Base-by-base conservation (phyloP, 495 filamentous ascomycete species). In the Talaromyces wortmannii region DNA sequence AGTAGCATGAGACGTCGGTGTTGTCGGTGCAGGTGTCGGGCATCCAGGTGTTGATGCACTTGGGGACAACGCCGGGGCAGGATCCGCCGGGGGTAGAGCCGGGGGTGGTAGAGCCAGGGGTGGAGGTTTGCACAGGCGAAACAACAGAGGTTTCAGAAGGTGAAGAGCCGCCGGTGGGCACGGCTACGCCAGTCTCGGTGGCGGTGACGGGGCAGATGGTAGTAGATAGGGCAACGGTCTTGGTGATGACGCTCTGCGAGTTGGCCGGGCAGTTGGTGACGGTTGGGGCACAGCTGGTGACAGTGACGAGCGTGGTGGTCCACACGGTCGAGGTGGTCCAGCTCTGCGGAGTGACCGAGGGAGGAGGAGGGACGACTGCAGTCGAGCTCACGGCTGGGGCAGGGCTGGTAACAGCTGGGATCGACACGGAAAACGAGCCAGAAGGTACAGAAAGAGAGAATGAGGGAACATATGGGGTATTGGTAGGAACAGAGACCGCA, bases 1-100 rank as follows among this genome's bases (percentile, higher is more conserved):
- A 97, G 84, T 87, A 97, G 84, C 94, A 97, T 56, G 73, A 67
- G 36, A 79, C 69, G 61, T 95, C 88, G 48, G 86, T 83, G 84
- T 95, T 96, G 75, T 90, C 88, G 57, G 69, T 77, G 83, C 92
- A 97, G 58, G 74, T 75, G 61, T 85, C 82, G 16, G 53, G 58
- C 59, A 95, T 69, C 90, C 90, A 97, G 61, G 92, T 96, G 82
- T 96, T 95, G 73, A 97, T 78, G 76, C 92, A 97, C 58, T 83
- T 83, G 52, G 92, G 91, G 13, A 97, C 85, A 43, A 88, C 79
- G 54, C 73, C 73, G 48, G 92, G 91, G 79, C 85, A 90, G 29
- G 72, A 60, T 2, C 66, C 60, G 36, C 40, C 61, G 31, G 64
- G 59, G 31, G 50, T 60, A 10, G 53, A 46, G 16, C 46, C 42